These are phyloP conservation scores for Nemophila menziesii DNA, from an alignment of 257 asterid genomes.

Conservation along the genomic window DNA sequence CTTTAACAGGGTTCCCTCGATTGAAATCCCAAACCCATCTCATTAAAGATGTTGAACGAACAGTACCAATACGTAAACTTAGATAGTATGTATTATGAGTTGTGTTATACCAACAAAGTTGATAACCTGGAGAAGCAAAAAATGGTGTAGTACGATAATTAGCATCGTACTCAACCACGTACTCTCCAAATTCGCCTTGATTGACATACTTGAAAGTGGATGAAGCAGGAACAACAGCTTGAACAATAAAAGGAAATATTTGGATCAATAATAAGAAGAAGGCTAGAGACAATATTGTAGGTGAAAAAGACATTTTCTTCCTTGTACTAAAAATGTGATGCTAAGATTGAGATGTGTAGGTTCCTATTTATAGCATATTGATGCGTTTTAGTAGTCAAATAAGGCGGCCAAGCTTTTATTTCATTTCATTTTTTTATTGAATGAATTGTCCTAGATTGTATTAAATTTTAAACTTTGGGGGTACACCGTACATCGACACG, in stretches of 20 bases:
- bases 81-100: conserved; percentile 23
- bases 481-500: too few species aligned
- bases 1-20: conserved; percentile 12
- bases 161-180: conserved; percentile 11
- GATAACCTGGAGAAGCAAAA: conserved; percentile 5
- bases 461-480: too few species aligned
- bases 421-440: too few species aligned
- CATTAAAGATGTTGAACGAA: conserved; percentile 14
- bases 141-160: conserved; percentile 16
- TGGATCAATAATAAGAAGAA: conserved; percentile 1
- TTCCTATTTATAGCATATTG: neutral
- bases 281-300: neutral
- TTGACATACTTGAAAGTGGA: conserved; percentile 19
- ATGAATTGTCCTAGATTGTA: too few species aligned
- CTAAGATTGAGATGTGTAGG: neutral
- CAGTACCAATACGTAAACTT: conserved; percentile 23
- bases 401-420: too few species aligned
- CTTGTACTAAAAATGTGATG: neutral
- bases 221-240: conserved; percentile 17
- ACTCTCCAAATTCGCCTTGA: conserved; percentile 21
- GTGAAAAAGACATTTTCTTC: neutral
- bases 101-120: conserved; percentile 18
- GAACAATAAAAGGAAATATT: conserved; percentile 5
- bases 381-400: too few species aligned
- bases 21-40: conserved; percentile 31